Evolutionary conservation across 306 rosid species (phyloP).

Genomic region (Begonia peltatifolia): DNA sequence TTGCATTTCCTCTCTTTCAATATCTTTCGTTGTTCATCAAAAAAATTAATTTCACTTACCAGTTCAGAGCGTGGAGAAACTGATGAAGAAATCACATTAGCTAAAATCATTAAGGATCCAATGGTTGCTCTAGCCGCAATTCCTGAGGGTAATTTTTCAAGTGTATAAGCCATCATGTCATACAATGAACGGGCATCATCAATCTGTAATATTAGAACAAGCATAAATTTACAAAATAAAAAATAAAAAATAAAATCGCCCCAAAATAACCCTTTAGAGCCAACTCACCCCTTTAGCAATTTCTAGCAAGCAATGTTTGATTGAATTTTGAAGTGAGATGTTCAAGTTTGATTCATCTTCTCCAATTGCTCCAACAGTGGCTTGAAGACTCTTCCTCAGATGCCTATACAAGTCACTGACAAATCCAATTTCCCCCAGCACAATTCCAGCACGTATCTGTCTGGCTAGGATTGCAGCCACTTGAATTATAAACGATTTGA

Average conservation of each 20-base stretch:
- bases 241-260: background rate
- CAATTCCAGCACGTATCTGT: constrained; percentile 55
- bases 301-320: constrained; percentile 77
- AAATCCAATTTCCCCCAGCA: constrained; percentile 68
- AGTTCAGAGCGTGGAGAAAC: constrained; percentile 37
- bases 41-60: constrained; percentile 26
- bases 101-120: constrained; percentile 64
- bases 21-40: background rate
- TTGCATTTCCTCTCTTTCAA: background rate
- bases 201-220: constrained; percentile 31
- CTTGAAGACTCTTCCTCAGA: constrained; percentile 84
- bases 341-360: constrained; percentile 67
- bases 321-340: constrained; percentile 67
- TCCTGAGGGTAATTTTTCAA: constrained; percentile 76
- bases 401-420: constrained; percentile 93
- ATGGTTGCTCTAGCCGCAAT: constrained; percentile 59
- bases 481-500: constrained; percentile 60
- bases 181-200: constrained; percentile 55
- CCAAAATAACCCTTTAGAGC: background rate
- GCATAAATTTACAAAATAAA: constrained; percentile 11
- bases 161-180: constrained; percentile 75
- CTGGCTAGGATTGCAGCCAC: constrained; percentile 64
- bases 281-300: constrained; percentile 61
- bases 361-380: constrained; percentile 54
- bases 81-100: constrained; percentile 50